These are phyloP conservation scores for Anastatica hierochuntica DNA, from an alignment of 345 rosid genomes.

Conservation along the genomic window DNA sequence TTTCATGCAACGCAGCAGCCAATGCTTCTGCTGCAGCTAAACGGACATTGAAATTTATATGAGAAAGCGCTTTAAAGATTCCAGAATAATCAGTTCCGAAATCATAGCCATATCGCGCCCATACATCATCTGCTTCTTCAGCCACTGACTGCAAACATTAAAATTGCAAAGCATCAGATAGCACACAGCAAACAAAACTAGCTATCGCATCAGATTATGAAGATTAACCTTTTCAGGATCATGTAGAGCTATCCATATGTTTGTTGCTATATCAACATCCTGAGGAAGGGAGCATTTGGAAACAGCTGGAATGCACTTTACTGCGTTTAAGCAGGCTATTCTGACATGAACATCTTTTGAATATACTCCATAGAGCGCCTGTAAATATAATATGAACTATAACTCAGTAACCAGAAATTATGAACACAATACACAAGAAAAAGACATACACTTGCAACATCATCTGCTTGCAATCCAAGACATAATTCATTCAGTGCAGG, in stretches of 20 bases:
- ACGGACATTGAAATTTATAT: slow-evolving; percentile 74
- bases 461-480: slow-evolving; percentile 82
- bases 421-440: not conserved
- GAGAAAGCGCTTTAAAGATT: slow-evolving; percentile 77
- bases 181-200: slow-evolving; percentile 2
- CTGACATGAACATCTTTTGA: slow-evolving; percentile 92
- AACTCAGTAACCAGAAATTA: not conserved
- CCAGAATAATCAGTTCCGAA: slow-evolving; percentile 90
- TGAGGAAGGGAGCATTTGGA: slow-evolving; percentile 60
- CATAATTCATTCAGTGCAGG: slow-evolving; percentile 89
- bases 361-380: slow-evolving; percentile 92
- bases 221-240: slow-evolving; percentile 81
- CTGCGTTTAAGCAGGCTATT: slow-evolving; percentile 92
- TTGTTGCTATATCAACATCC: slow-evolving; percentile 70
- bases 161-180: slow-evolving; percentile 2
- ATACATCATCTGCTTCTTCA: slow-evolving; percentile 83
- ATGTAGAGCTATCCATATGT: slow-evolving; percentile 89
- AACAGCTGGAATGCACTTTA: slow-evolving; percentile 87
- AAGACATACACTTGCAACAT: slow-evolving; percentile 64
- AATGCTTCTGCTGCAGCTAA: slow-evolving; percentile 93
- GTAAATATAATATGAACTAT: slow-evolving; percentile 19
- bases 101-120: slow-evolving; percentile 90
- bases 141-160: slow-evolving; percentile 62
- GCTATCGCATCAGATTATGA: slow-evolving; percentile 7
- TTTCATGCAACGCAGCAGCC: slow-evolving; percentile 94